Evolutionary conservation across 192 early-diverging fungal species (phyloP).

Genomic region (Lunasporangiospora selenospora): DNA sequence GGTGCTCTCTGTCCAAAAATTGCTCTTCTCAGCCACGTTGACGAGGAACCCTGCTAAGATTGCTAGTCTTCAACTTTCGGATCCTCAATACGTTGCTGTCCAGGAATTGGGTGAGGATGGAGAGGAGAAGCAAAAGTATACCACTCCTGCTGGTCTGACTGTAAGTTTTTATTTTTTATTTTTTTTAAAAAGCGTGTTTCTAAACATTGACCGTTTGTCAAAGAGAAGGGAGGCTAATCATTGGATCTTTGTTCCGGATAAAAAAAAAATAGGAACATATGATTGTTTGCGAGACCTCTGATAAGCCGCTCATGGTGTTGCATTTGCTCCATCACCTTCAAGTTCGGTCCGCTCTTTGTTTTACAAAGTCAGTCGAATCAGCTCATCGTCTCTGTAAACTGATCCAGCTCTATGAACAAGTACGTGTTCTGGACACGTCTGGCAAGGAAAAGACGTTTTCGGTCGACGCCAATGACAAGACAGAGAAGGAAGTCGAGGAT

Average conservation of each 20-base stretch:
- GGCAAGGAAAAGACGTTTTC: conserved; percentile 26
- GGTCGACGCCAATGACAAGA: conserved; percentile 1
- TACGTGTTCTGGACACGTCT: no score
- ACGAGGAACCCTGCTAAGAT: conserved; percentile 94
- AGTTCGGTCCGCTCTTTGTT: conserved; percentile 74
- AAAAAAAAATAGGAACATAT: conserved; percentile 76
- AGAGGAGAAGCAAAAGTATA: conserved; percentile 54
- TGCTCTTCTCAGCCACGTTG: conserved; percentile 95
- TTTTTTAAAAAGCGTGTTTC: no score
- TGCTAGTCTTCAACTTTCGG: conserved; percentile 76
- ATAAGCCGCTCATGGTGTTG: conserved; percentile 88
- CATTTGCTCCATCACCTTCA: conserved; percentile 75
- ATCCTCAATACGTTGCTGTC: conserved; percentile 88
- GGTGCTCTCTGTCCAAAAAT: conserved; percentile 76
- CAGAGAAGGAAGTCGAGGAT: background rate
- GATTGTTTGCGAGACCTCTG: conserved; percentile 63
- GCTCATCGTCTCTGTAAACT: conserved; percentile 83
- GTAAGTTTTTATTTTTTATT: conserved; percentile 24
- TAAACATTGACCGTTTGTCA: conserved; percentile 10
- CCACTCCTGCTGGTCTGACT: conserved; percentile 59
- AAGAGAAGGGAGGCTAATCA: conserved; percentile 17
- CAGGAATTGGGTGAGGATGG: conserved; percentile 54
- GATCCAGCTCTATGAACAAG: conserved; percentile 64
- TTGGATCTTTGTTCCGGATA: conserved; percentile 50
- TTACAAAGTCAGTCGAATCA: conserved; percentile 91